These are phyloP conservation scores for Trametes pubescens DNA, from an alignment of 1,284 basidiomycete species.

Conservation along the genomic window DNA sequence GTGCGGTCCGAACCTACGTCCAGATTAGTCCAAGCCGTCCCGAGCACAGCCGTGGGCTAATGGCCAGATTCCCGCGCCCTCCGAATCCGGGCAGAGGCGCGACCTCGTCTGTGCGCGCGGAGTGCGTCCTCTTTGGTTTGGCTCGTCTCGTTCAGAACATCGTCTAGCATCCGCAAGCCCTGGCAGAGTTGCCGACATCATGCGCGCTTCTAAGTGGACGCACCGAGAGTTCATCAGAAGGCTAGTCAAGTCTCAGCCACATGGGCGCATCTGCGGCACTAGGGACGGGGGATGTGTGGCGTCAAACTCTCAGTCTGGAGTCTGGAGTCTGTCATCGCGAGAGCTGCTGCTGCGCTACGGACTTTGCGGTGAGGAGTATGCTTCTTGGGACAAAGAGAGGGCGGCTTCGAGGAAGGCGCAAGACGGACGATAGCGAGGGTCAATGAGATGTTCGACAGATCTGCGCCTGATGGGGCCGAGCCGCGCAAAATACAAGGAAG, in stretches of 20 bases:
- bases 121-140: neutral
- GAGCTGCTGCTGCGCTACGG: neutral
- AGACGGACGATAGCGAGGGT: neutral
- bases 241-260: slow-evolving; percentile 7
- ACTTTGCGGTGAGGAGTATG: slow-evolving; percentile 14
- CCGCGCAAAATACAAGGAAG: slow-evolving; percentile 28
- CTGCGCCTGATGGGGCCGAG: slow-evolving; percentile 2
- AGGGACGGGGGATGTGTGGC: neutral
- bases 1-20: neutral
- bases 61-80: neutral
- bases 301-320: no score
- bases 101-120: neutral
- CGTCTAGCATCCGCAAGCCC: neutral
- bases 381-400: slow-evolving; percentile 25
- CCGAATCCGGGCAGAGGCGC: neutral
- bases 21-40: neutral
- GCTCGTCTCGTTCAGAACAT: neutral
- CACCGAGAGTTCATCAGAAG: slow-evolving; percentile 22
- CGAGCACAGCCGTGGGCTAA: neutral
- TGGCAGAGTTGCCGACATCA: neutral
- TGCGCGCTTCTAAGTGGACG: neutral
- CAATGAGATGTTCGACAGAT: slow-evolving; percentile 7
- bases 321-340: slow-evolving; percentile 4
- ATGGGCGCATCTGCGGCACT: neutral
- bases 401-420: slow-evolving; percentile 23